These are phyloP conservation scores for Casuarina glauca DNA, from an alignment of 306 rosid genomes.

Conservation along the genomic window DNA sequence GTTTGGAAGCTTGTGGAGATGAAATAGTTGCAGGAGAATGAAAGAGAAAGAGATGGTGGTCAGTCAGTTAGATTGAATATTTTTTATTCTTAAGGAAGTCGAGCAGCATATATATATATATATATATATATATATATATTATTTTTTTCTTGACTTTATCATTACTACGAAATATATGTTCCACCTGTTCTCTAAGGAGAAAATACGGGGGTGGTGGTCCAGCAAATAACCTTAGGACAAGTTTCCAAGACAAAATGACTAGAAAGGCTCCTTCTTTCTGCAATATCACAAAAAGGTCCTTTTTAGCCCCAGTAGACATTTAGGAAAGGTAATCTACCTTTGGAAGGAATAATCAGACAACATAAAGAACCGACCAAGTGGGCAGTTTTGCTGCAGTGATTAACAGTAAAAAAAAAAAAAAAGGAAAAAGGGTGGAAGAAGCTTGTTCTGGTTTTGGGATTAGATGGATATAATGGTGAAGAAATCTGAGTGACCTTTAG, in stretches of 20 bases:
- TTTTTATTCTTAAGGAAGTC: slow-evolving; percentile 30
- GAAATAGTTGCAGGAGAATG: slow-evolving; percentile 44
- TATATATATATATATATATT: background rate
- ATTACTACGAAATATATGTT: slow-evolving; percentile 32
- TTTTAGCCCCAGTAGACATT: slow-evolving; percentile 20
- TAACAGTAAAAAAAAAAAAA: no score
- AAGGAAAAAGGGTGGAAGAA: no score
- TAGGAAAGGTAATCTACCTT: background rate
- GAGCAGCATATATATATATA: slow-evolving; percentile 19
- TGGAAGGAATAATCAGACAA: no score
- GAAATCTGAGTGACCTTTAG: no score
- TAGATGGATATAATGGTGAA: no score
- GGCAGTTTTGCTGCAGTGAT: no score
- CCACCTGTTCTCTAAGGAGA: slow-evolving; percentile 31
- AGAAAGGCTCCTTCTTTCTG: slow-evolving; percentile 55
- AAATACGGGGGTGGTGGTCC: slow-evolving; percentile 29
- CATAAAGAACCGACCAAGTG: no score
- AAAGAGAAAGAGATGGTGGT: slow-evolving; percentile 49
- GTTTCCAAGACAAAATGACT: slow-evolving; percentile 53
- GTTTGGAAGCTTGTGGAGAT: slow-evolving; percentile 87
- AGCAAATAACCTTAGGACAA: slow-evolving; percentile 51
- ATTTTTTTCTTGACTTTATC: slow-evolving; percentile 30
- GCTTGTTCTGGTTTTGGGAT: no score
- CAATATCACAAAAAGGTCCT: slow-evolving; percentile 59
- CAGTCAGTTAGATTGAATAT: slow-evolving; percentile 45